Conservation (phyloP, 163 green algal species). For the Chlorella variabilis region DNA sequence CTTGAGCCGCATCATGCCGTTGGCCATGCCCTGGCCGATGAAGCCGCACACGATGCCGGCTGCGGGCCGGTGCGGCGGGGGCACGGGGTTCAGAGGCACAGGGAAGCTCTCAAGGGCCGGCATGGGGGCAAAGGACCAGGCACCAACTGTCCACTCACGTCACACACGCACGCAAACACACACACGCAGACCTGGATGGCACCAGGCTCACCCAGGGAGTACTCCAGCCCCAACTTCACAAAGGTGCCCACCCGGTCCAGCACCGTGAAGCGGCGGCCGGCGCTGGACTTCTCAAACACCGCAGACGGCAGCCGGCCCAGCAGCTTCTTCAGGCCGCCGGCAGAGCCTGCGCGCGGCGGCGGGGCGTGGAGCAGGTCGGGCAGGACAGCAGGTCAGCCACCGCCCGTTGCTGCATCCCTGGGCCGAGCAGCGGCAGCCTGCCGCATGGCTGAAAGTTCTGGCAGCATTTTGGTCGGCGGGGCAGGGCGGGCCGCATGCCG, state of each 20-base stretch:
- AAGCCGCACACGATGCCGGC: slow-evolving; percentile 86
- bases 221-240: slow-evolving; percentile 79
- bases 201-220: slow-evolving; percentile 72
- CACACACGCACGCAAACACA: too few relatives aligned
- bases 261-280: slow-evolving; percentile 65
- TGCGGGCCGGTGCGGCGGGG: too few relatives aligned
- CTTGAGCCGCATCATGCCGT: slow-evolving; percentile 76
- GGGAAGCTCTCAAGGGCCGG: too few relatives aligned
- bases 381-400: too few relatives aligned
- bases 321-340: slow-evolving; percentile 52
- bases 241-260: slow-evolving; percentile 68
- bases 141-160: too few relatives aligned
- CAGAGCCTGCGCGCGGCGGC: not conserved
- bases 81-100: too few relatives aligned
- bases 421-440: too few relatives aligned
- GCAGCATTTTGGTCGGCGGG: too few relatives aligned
- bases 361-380: not conserved
- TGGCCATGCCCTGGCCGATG: slow-evolving; percentile 87
- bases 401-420: not conserved
- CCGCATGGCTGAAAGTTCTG: too few relatives aligned
- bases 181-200: too few relatives aligned
- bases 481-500: too few relatives aligned
- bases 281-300: slow-evolving; percentile 73
- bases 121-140: too few relatives aligned
- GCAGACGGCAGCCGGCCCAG: slow-evolving; percentile 72